A percentile compares a stretch with the other conserved stretches of the same genome.
Conservation (phyloP, 805 yeast genomes). For the Candida rishiriensis region DNA sequence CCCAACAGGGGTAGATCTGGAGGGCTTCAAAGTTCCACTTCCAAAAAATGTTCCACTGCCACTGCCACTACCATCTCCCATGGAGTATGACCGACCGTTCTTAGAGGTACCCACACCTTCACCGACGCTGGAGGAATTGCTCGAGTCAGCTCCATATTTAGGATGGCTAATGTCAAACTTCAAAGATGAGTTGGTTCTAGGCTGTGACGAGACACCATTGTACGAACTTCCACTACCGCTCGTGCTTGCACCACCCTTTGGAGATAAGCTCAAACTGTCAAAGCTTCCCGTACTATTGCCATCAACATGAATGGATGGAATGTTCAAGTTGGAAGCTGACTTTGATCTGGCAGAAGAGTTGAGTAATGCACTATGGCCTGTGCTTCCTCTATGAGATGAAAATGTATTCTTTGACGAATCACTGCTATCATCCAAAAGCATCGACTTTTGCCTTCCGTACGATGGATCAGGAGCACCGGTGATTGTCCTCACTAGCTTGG, state of each 20-base stretch:
- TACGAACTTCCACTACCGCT: conserved; percentile 1
- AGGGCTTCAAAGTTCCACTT: neutral
- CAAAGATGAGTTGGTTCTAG: conserved; percentile 17
- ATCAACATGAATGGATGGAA: conserved; percentile 16
- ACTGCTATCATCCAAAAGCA: conserved; percentile 23
- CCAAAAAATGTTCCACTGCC: neutral
- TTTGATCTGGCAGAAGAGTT: conserved; percentile 1
- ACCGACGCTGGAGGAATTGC: neutral
- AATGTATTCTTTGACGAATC: neutral
- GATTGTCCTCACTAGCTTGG: conserved; percentile 35
- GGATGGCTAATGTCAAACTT: conserved; percentile 21
- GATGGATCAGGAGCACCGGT: conserved; percentile 37
- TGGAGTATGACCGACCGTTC: too few species aligned
- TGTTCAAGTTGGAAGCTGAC: conserved; percentile 1
- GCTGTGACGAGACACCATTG: conserved; percentile 14
- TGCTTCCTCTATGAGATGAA: too few species aligned
- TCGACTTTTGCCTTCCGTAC: conserved; percentile 24
- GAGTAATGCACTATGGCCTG: neutral
- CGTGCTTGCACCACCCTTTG: neutral
- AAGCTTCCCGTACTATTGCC: neutral
- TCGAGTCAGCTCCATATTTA: conserved; percentile 7
- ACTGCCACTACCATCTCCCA: neutral
- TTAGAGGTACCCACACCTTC: neutral
- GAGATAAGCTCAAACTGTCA: neutral
- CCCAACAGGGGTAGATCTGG: conserved; percentile 4